Evolutionary conservation across 441 rosid species (phyloP), one percentile per base, ranked within the genome.

Genomic region (Pelargonium fulgidum): DNA sequence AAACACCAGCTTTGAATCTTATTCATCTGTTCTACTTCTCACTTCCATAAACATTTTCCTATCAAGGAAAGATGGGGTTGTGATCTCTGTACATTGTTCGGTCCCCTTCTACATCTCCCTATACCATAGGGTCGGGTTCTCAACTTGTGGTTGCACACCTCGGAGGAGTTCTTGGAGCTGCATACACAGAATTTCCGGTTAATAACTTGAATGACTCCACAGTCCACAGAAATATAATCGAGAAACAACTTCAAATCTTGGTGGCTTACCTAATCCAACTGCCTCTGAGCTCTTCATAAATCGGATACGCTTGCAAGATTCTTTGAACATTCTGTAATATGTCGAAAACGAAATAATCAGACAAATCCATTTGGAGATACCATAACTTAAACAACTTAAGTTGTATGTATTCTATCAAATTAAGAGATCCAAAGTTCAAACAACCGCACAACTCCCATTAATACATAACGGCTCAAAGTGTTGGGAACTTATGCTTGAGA

Each of bases 251-350:
- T 14, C 54, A 68, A 26, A n/a, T n/a, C 7, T n/a, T n/a, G 4
- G 36, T 48, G 24, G 26, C 44, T 41, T 39, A 70, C 82, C 84
- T 5, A 72, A 62, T 10, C 36, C 70, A 2, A 45, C 59, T 11
- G 75, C 76, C 42, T 76, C 77, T 0, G 79, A 71, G 66, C 67
- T 70, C 65, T 70, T 75, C 77, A 76, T 77, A 41, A 81, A 42
- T 11, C 74, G 62, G 19, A 79, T 70, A 26, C 81, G 79, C 44
- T 70, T 72, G 72, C 82, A 79, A 7, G 79, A 78, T 65, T 81
- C 79, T 0, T 62, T 59, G 67, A 79, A 81, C 80, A 79, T 76
- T 67, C 82, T 80, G 66, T 64, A 11, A 56, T 70, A 22, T 1
- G 10, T 1, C 0, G 1, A 39, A 64, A 56, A 67, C 17, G 22